Evolutionary conservation across 208 protist species (phyloP).

Genomic region (Acanthamoeba polyphaga): DNA sequence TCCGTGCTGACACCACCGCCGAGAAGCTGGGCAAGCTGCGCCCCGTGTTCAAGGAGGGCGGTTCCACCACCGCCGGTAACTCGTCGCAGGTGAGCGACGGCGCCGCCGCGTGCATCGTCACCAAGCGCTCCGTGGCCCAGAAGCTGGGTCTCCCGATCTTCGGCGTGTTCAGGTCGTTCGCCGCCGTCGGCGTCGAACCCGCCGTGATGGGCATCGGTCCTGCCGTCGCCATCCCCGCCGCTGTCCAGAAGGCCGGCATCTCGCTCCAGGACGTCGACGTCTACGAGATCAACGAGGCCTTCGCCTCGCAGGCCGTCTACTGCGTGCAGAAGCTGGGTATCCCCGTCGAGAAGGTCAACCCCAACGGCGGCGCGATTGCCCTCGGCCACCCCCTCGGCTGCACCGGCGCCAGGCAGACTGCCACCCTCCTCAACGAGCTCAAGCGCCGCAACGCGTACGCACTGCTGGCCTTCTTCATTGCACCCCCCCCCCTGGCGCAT

Average conservation of each 20-base stretch:
- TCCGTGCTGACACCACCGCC: constrained; percentile 79
- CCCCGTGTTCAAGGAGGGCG: constrained; percentile 83
- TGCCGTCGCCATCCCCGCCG: constrained; percentile 84
- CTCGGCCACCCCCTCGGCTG: constrained; percentile 90
- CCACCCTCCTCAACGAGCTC: constrained; percentile 84
- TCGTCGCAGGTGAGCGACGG: constrained; percentile 89
- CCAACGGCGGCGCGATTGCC: constrained; percentile 90
- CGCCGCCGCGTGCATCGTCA: constrained; percentile 79
- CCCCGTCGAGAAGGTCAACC: constrained; percentile 84
- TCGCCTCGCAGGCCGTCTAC: constrained; percentile 67
- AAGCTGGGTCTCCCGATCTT: constrained; percentile 81
- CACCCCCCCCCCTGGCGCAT: neutral
- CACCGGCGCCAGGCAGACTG: constrained; percentile 86
- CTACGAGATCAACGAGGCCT: constrained; percentile 89
- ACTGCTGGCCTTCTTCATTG: neutral
- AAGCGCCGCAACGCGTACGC: constrained; percentile 72
- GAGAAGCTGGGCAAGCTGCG: constrained; percentile 84
- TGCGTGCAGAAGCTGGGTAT: constrained; percentile 66
- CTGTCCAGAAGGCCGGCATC: constrained; percentile 85
- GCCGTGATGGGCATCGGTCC: constrained; percentile 87
- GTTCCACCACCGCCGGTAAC: constrained; percentile 90
- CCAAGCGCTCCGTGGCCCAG: constrained; percentile 70
- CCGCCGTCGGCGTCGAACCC: constrained; percentile 77
- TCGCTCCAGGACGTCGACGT: constrained; percentile 89
- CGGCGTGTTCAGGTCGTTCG: constrained; percentile 75